Evolutionary conservation across 2,329 filamentous ascomycete species (phyloP).

Genomic region (Aspergillus pseudoglaucus): DNA sequence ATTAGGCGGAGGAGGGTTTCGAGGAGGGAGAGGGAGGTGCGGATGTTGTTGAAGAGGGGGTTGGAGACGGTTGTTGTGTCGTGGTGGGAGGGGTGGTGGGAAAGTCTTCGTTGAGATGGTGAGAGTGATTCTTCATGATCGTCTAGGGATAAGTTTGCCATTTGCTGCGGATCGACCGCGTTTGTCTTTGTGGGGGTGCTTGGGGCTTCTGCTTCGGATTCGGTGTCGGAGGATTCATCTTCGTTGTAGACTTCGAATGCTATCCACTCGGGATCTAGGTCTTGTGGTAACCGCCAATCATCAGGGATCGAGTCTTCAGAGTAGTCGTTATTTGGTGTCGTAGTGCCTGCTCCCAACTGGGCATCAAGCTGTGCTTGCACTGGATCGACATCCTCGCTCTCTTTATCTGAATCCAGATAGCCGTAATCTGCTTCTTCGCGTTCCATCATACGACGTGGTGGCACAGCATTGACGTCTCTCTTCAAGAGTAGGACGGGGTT

Average conservation of each 20-base stretch:
- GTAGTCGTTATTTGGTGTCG: conserved; percentile 9
- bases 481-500: conserved; percentile 70
- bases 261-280: conserved; percentile 84
- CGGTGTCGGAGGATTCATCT: conserved; percentile 51
- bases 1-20: conserved; percentile 83
- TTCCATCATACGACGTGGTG: conserved; percentile 54
- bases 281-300: conserved; percentile 59
- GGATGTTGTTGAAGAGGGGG: conserved; percentile 48
- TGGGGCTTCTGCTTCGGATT: conserved; percentile 36
- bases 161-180: conserved; percentile 38
- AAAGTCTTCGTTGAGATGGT: conserved; percentile 43
- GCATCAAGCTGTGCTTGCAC: conserved; percentile 33
- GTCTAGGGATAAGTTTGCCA: conserved; percentile 44
- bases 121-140: conserved; percentile 19
- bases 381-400: conserved; percentile 41
- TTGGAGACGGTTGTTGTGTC: conserved; percentile 36
- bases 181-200: conserved; percentile 17
- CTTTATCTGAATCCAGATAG: conserved; percentile 21
- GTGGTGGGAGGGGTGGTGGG: conserved; percentile 10
- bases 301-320: conserved; percentile 30
- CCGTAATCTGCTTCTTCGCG: conserved; percentile 35
- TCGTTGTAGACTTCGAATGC: conserved; percentile 79
- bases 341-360: conserved; percentile 19
- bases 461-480: conserved; percentile 58
- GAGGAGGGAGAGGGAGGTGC: conserved; percentile 69